Evolutionary conservation across 495 filamentous ascomycete genomes (phyloP), one percentile per base, ranked within the genome.

Genomic region (Aspergillus indologenus): DNA sequence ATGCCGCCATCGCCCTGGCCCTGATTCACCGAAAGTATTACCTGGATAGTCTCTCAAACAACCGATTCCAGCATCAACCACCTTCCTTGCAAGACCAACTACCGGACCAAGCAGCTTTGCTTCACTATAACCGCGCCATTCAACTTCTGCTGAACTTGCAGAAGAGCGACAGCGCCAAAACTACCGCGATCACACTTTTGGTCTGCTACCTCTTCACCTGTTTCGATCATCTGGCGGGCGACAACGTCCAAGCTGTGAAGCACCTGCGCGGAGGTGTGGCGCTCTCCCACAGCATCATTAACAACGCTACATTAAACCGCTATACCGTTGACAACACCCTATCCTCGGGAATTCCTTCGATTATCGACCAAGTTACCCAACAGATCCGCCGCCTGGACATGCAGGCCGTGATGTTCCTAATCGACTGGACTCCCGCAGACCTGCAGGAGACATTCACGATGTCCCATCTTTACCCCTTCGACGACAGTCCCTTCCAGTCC

Each of bases 1-100:
- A 70, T 62, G 70, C 70, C 26, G 66, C 70, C 24, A 60, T 69
- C 26, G 70, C 68, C 52, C 59, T 72, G 50, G 64, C 68, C 19
- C 59, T 65, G 48, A 24, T 65, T 43, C 60, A 71, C 53, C 59
- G 57, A 50, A 64, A 65, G 23, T 59, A 3, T 29, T 29, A 63
- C 54, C 55, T 71, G 48, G 48, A 31, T 50, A 12, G 48, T 50
- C 19, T 15, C 34, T 57, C 55, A n/a, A 43, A 42, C 45, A 20
- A 21, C 21, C 46, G 23, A 14, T 21, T 40, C 26, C 26, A 29
- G 54, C 34, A 57, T 57, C 54, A 57, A 49, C 24, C 54, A 17
- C 24, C 44, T 11, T 57, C 45, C 54, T 48, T n/a, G 53, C 45
- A 45, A 26, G 55, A 40, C 44, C 26, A 17, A 8, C 55, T 50